These are phyloP conservation scores for Trichoderma sp. DNA, from an alignment of 2,329 filamentous ascomycete species.

Conservation along the genomic window DNA sequence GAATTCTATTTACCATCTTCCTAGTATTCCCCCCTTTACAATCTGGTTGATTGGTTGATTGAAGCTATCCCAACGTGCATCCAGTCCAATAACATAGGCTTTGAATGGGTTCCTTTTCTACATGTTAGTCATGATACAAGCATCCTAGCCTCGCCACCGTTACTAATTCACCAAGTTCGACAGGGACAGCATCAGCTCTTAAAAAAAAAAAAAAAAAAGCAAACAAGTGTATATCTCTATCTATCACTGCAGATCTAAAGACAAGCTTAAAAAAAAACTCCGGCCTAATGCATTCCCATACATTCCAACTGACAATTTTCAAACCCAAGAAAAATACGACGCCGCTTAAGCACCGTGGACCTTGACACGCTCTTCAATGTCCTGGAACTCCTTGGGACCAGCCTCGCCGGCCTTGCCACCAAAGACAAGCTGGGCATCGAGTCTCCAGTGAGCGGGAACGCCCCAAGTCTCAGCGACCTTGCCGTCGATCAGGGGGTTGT, in stretches of 20 bases:
- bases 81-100: neutral
- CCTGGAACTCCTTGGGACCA: conserved; percentile 61
- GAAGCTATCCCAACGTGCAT: neutral
- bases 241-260: conserved; percentile 5
- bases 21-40: too few relatives aligned
- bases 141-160: neutral
- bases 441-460: conserved; percentile 68
- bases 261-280: neutral
- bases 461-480: conserved; percentile 67
- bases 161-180: neutral
- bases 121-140: neutral
- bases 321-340: neutral
- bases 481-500: conserved; percentile 80
- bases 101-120: neutral
- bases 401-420: conserved; percentile 58
- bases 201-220: neutral
- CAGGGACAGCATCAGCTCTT: neutral
- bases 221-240: neutral
- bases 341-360: conserved; percentile 50
- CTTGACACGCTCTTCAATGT: conserved; percentile 66
- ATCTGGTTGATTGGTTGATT: neutral
- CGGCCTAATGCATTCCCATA: conserved; percentile 9
- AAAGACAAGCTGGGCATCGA: conserved; percentile 83
- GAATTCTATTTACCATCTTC: too few relatives aligned
- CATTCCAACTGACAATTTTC: neutral